A percentile compares a stretch with the other conserved stretches of the same genome.
Evolutionary conservation across 2,329 filamentous ascomycete species (phyloP).

Genomic region (Malbranchea cinnamomea): DNA sequence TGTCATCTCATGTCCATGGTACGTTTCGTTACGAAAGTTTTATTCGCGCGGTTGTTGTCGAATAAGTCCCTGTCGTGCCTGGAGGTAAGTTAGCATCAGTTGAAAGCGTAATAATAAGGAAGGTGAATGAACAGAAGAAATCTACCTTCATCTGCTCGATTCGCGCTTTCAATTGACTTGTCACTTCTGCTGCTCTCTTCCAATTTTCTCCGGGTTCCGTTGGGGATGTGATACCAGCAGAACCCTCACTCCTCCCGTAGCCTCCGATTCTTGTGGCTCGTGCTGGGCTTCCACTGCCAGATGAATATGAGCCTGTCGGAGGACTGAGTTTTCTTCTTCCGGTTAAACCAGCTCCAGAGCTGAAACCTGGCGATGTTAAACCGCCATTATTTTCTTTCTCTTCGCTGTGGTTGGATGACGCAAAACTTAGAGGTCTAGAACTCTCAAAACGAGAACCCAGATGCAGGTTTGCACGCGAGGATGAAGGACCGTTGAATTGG

Average conservation of each 20-base stretch:
- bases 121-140: background rate
- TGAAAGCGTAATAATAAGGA: conserved; percentile 2
- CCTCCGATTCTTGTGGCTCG: conserved; percentile 13
- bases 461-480: conserved; percentile 20
- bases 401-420: conserved; percentile 44
- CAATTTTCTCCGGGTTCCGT: conserved; percentile 69
- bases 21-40: no score
- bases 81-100: conserved; percentile 5
- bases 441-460: conserved; percentile 27
- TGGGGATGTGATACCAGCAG: conserved; percentile 16
- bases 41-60: no score
- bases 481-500: conserved; percentile 10
- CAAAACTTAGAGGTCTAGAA: conserved; percentile 26
- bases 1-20: no score
- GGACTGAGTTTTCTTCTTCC: conserved; percentile 31
- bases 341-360: conserved; percentile 18
- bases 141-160: conserved; percentile 96
- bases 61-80: conserved; percentile 32
- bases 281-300: conserved; percentile 24
- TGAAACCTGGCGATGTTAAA: conserved; percentile 21
- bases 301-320: conserved; percentile 21
- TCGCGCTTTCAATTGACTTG: conserved; percentile 87
- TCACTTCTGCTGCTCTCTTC: conserved; percentile 94
- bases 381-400: conserved; percentile 63
- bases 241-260: conserved; percentile 12